Evolutionary conservation across 2,329 filamentous ascomycete species (phyloP), one percentile per base, ranked within the genome.

Genomic region (Dendrostoma leiphaemia): DNA sequence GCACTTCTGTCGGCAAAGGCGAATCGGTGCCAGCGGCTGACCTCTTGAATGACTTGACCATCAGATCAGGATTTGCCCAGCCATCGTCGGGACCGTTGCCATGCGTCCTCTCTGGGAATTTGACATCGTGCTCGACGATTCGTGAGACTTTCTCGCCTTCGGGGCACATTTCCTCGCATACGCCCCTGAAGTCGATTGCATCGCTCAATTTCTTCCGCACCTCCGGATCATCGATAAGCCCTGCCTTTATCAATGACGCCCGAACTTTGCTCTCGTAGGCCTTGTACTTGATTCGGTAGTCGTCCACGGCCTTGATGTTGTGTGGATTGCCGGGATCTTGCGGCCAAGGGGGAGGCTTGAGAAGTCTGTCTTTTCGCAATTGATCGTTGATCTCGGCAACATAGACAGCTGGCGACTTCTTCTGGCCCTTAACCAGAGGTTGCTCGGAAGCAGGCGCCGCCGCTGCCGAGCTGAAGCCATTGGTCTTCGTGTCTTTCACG

Each of bases 161-260:
- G 5, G 85, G 85, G 57, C 85, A 88, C 84, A 87, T 88, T 24
- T 85, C 81, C 61, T 87, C 82, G 62, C 84, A 87, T 43, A 84
- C 85, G 13, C 85, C 85, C 64, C 84, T 84, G 64, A 88, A 88
- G 38, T 81, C 78, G 45, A 88, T 82, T 6, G 85, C 85, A 63
- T 88, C 79, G 54, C 81, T 76, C 7, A 88, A 73, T 17, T 76
- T 78, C 63, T 84, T 83, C 52, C 80, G 79, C 61, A 83, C 81
- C 29, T 85, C 79, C 3, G 84, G 84, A 59, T 88, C 82, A 65
- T 88, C 85, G 53, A 88, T 82, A 7, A 86, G 70, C 10, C 79
- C 80, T 13, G 78, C 82, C 57, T 76, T 79, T 53, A 84, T 82
- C 38, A 88, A 69, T 4, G 79, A 81, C 13, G 73, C 72, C 47